A percentile compares a stretch with the other conserved stretches of the same genome.
Evolutionary conservation across 164 flowering plant genomes (phyloP).

Genomic region (Brasenia schreberi): DNA sequence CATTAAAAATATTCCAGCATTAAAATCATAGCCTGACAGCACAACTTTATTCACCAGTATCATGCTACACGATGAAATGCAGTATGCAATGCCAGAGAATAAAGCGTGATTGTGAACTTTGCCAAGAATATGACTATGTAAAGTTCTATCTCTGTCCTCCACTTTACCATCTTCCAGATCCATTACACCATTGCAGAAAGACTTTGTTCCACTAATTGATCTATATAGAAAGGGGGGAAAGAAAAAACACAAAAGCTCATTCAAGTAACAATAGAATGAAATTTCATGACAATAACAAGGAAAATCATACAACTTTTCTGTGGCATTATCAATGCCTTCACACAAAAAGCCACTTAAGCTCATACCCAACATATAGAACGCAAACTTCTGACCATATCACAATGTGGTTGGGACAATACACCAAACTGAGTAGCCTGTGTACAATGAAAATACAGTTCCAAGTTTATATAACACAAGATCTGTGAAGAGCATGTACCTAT

Average conservation of each 20-base stretch:
- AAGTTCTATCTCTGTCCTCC: conserved; percentile 40
- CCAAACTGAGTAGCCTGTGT: too few species aligned
- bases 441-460: too few species aligned
- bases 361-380: too few species aligned
- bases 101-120: conserved; percentile 69
- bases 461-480: too few species aligned
- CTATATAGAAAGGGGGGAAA: conserved; percentile 15
- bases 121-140: conserved; percentile 18
- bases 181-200: conserved; percentile 21
- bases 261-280: too few species aligned
- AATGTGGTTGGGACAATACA: too few species aligned
- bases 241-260: not conserved
- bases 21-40: conserved; percentile 83
- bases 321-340: too few species aligned
- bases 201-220: conserved; percentile 33
- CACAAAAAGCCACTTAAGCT: too few species aligned
- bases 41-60: conserved; percentile 91
- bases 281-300: too few species aligned
- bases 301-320: too few species aligned
- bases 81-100: conserved; percentile 85
- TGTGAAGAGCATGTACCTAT: too few species aligned
- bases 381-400: too few species aligned
- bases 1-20: conserved; percentile 97
- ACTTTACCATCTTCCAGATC: conserved; percentile 70
- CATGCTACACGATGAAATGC: conserved; percentile 97